phyloP scores from a whole-genome alignment of 129 eudicot species.

The Silybum marianum region DNA sequence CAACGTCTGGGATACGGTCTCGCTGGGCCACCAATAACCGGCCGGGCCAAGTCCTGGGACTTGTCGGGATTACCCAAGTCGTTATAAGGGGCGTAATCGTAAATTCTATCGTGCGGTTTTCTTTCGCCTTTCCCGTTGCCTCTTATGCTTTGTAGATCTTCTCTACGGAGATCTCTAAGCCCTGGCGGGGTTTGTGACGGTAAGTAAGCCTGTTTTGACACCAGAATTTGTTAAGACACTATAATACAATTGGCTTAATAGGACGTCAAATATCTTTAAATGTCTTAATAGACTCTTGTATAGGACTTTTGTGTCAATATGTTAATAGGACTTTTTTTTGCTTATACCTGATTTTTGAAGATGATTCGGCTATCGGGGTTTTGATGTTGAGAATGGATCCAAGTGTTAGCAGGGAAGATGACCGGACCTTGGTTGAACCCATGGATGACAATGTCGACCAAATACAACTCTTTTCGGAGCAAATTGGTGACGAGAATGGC shows the following conservation, averaged over 20 bases:
- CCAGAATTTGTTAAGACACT: neutral
- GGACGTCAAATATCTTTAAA: neutral
- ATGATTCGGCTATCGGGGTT: conserved; percentile 76
- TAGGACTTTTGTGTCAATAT: no score
- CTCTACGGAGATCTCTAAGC: conserved; percentile 68
- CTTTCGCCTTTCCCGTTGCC: conserved; percentile 80
- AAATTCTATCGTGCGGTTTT: conserved; percentile 63
- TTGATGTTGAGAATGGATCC: conserved; percentile 69
- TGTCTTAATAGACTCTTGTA: no score
- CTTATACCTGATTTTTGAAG: conserved; percentile 60
- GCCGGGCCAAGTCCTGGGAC: conserved; percentile 55
- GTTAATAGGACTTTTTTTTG: neutral
- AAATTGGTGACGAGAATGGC: conserved; percentile 68
- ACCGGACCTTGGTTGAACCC: conserved; percentile 56
- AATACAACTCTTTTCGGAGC: conserved; percentile 59
- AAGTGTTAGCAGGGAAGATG: conserved; percentile 62
- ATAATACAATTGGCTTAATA: neutral
- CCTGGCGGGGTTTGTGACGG: conserved; percentile 84
- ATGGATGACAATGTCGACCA: conserved; percentile 61
- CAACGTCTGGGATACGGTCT: conserved; percentile 87
- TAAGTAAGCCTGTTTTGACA: conserved; percentile 51
- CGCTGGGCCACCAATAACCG: conserved; percentile 51
- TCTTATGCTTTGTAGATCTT: conserved; percentile 58
- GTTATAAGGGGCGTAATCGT: conserved; percentile 76
- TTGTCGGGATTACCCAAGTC: conserved; percentile 78